Conservation (phyloP, 1,284 basidiomycete species). For the Trichosporon asahii region DNA sequence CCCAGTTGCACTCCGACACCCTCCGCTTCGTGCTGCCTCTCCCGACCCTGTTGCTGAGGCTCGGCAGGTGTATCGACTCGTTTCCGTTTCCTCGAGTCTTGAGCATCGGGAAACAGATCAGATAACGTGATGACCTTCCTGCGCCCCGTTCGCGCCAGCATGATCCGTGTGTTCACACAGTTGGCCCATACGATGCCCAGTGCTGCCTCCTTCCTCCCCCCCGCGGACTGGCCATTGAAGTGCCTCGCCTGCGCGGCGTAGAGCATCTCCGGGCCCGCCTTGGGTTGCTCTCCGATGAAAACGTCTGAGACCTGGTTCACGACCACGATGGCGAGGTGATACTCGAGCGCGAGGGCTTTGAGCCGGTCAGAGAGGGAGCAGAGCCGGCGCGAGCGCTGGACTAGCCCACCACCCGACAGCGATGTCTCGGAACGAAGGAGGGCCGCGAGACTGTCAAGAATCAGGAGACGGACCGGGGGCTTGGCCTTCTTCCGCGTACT, state of each 20-base stretch:
- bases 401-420: slow-evolving; percentile 55
- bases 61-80: not conserved
- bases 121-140: slow-evolving; percentile 57
- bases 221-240: slow-evolving; percentile 64
- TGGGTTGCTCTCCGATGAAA: slow-evolving; percentile 47
- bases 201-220: slow-evolving; percentile 67
- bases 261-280: slow-evolving; percentile 45
- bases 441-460: slow-evolving; percentile 78
- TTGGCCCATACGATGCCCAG: slow-evolving; percentile 89
- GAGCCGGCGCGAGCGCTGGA: slow-evolving; percentile 67
- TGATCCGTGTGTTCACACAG: slow-evolving; percentile 74
- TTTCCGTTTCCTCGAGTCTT: slow-evolving; percentile 9
- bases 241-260: slow-evolving; percentile 72
- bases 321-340: slow-evolving; percentile 70
- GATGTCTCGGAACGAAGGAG: slow-evolving; percentile 60
- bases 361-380: slow-evolving; percentile 64
- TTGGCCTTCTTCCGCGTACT: not conserved
- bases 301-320: slow-evolving; percentile 83
- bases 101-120: too few species aligned
- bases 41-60: too few species aligned
- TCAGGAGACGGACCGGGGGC: slow-evolving; percentile 57
- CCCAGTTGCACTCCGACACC: slow-evolving; percentile 11
- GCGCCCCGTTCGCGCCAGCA: slow-evolving; percentile 72
- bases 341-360: slow-evolving; percentile 63
- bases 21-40: too few species aligned